A percentile compares a stretch with the other conserved stretches of the same genome.
Conservation (phyloP, 305 asterid genomes). For the Fraxinus ornus region DNA sequence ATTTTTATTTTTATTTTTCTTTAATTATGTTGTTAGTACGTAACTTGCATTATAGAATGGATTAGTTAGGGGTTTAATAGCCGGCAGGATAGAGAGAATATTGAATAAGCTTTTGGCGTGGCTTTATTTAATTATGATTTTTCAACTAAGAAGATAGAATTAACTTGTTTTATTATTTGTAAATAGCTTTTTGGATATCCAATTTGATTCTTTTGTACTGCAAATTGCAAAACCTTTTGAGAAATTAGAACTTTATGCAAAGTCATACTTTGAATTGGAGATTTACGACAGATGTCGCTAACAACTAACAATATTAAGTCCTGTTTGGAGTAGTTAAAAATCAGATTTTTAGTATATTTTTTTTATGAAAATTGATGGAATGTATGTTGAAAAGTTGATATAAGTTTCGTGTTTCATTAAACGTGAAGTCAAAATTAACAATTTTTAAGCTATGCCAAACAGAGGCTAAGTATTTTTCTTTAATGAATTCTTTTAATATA, state of each 20-base stretch:
- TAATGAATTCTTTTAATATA: too few species aligned
- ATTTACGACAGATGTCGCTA: background rate
- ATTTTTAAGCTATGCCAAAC: too few species aligned
- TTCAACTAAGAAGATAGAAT: background rate
- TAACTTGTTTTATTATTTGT: background rate
- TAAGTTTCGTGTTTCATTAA: too few species aligned
- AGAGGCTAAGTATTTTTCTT: background rate
- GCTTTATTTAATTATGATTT: background rate
- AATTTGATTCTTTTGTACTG: background rate
- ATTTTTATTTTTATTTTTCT: background rate
- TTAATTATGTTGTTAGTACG: background rate
- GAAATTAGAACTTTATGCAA: too few species aligned
- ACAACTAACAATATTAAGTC: too few species aligned
- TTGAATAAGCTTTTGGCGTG: conserved; percentile 25
- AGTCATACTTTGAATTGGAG: background rate
- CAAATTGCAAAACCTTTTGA: background rate
- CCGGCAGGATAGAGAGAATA: conserved; percentile 23
- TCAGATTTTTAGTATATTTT: too few species aligned
- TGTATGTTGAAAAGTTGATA: too few species aligned
- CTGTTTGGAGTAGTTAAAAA: background rate
- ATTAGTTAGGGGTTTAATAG: conserved; percentile 26
- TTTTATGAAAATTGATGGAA: background rate
- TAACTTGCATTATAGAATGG: conserved; percentile 10
- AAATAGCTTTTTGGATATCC: background rate
- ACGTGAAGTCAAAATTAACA: too few species aligned